Evolutionary conservation across 108 stramenopile species (phyloP).

Genomic region (Cyclostephanos tholiformis): DNA sequence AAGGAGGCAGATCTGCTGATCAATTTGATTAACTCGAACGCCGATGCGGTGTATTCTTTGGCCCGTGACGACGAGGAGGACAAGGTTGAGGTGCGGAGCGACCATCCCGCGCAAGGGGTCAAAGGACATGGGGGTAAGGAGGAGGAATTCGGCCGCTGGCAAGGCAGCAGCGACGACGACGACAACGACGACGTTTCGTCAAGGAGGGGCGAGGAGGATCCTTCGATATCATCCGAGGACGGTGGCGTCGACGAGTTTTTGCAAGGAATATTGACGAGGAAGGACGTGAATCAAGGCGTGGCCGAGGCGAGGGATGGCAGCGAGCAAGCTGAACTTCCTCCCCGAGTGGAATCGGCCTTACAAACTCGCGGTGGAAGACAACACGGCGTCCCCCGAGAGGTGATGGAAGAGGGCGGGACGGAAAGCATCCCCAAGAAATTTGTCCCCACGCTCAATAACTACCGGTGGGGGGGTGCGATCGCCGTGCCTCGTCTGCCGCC

Average conservation of each 20-base stretch:
- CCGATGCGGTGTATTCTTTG: not conserved
- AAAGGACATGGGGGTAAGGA: not conserved
- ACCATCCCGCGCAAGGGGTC: not conserved
- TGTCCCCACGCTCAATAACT: not conserved
- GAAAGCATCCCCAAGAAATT: not conserved
- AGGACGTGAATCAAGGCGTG: not conserved
- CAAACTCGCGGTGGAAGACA: too few species aligned
- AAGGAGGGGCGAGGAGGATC: not conserved
- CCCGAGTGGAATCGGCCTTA: too few species aligned
- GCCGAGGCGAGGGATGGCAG: not conserved
- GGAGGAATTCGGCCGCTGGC: not conserved
- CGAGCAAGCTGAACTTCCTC: not conserved
- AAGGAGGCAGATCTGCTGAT: not conserved
- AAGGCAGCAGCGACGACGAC: not conserved
- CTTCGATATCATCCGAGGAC: not conserved
- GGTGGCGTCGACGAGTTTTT: not conserved
- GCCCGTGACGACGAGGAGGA: not conserved
- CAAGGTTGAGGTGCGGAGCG: not conserved
- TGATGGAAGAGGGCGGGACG: not conserved
- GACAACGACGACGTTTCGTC: not conserved
- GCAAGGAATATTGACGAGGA: not conserved
- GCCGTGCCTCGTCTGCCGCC: constrained; percentile 5
- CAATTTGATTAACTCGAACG: not conserved
- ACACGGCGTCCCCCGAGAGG: not conserved
- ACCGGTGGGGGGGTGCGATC: not conserved